Conservation (phyloP, 176 grass and related monocot species). For the Sorghum bicolor region DNA sequence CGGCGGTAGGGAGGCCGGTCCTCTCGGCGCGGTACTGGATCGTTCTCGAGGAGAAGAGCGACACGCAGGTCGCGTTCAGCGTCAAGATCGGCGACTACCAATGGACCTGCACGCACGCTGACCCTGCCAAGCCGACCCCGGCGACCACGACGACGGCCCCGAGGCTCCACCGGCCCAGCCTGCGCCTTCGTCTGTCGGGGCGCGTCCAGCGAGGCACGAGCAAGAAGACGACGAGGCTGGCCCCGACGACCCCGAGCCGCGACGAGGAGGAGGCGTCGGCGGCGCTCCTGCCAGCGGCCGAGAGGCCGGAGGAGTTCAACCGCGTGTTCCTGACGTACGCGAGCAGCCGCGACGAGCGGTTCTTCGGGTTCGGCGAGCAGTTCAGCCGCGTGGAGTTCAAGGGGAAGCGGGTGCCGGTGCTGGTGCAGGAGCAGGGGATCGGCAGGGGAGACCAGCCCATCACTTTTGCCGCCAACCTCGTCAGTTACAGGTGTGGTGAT, state of each 20-base stretch:
- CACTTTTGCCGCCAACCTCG: conserved; percentile 83
- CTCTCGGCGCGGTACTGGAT: conserved; percentile 65
- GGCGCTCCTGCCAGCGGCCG: not conserved
- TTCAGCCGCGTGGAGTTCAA: conserved; percentile 93
- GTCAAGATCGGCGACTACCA: conserved; percentile 66
- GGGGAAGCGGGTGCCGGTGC: conserved; percentile 67
- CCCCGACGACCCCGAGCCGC: not conserved
- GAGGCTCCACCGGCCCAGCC: not conserved
- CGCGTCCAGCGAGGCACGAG: conserved; percentile 6
- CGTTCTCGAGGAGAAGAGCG: conserved; percentile 65
- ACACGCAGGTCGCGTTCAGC: conserved; percentile 58
- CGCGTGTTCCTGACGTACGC: conserved; percentile 66
- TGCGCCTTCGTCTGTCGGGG: conserved; percentile 22
- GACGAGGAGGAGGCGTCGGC: conserved; percentile 32
- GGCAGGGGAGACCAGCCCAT: conserved; percentile 97
- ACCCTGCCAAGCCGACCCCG: not conserved
- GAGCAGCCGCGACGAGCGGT: conserved; percentile 62
- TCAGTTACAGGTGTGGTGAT: conserved; percentile 71
- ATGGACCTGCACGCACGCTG: conserved; percentile 35
- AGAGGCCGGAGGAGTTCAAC: conserved; percentile 52
- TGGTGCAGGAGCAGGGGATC: conserved; percentile 96
- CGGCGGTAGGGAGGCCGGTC: conserved; percentile 14
- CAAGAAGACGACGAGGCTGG: conserved; percentile 23
- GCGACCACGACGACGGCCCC: not conserved
- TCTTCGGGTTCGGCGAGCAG: conserved; percentile 94